phyloP scores from a whole-genome alignment of 2,329 filamentous ascomycete species.

The Tothia fuscella region DNA sequence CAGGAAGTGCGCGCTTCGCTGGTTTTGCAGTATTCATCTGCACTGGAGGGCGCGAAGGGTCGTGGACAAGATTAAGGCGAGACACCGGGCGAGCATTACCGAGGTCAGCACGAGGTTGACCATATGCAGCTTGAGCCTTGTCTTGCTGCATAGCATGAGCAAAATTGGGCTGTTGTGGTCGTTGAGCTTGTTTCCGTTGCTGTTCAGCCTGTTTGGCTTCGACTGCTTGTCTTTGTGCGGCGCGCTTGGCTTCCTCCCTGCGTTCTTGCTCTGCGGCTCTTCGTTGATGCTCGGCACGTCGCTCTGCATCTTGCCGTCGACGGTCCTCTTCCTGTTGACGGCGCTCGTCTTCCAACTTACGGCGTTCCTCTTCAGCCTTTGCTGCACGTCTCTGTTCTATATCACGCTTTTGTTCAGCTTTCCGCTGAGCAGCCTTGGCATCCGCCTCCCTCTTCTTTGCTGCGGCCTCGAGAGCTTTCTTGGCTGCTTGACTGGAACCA shows the following conservation, averaged over 20 bases:
- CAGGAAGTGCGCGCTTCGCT: slow-evolving; percentile 62
- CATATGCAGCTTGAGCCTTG: slow-evolving; percentile 16
- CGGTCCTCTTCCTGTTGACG: slow-evolving; percentile 17
- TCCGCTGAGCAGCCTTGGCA: slow-evolving; percentile 65
- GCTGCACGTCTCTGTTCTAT: slow-evolving; percentile 64
- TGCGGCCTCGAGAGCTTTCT: slow-evolving; percentile 55
- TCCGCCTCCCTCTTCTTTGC: slow-evolving; percentile 74
- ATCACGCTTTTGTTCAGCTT: slow-evolving; percentile 70
- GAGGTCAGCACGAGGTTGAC: slow-evolving; percentile 35
- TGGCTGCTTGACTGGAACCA: slow-evolving; percentile 26
- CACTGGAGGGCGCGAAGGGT: slow-evolving; percentile 45
- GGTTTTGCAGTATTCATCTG: slow-evolving; percentile 58
- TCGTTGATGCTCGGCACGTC: slow-evolving; percentile 24
- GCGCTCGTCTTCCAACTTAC: slow-evolving; percentile 37
- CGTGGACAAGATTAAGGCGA: slow-evolving; percentile 50
- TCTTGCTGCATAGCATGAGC: slow-evolving; percentile 17
- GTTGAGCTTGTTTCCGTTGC: slow-evolving; percentile 48
- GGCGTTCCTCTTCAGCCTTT: slow-evolving; percentile 29
- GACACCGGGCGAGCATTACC: slow-evolving; percentile 42
- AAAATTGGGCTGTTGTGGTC: slow-evolving; percentile 25
- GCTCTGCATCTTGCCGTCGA: slow-evolving; percentile 25
- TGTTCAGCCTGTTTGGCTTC: slow-evolving; percentile 39
- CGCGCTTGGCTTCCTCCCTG: slow-evolving; percentile 22
- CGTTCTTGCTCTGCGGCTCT: slow-evolving; percentile 26
- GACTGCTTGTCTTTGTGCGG: slow-evolving; percentile 24